phyloP scores from a whole-genome alignment of 2,329 filamentous ascomycete genomes.

The Myotisia sp. region DNA sequence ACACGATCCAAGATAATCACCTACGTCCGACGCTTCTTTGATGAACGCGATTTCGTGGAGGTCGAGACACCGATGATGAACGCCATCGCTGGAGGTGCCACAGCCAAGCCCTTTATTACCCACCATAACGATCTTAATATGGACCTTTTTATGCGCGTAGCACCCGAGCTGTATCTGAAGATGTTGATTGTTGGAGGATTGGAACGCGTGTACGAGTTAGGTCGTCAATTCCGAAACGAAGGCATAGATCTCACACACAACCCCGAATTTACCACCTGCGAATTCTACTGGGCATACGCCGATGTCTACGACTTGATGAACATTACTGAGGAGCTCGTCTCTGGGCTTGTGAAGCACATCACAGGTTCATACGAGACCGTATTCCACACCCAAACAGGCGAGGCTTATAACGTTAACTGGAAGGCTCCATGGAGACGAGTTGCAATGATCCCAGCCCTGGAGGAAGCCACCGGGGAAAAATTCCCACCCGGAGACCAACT shows the following conservation, averaged over 20 bases:
- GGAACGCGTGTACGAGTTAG: constrained; percentile 89
- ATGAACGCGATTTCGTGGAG: constrained; percentile 75
- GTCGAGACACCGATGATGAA: constrained; percentile 98
- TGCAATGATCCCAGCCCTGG: constrained; percentile 89
- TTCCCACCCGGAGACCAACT: constrained; percentile 83
- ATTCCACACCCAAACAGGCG: constrained; percentile 74
- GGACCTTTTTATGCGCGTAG: constrained; percentile 88
- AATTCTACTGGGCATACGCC: constrained; percentile 92
- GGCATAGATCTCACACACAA: constrained; percentile 89
- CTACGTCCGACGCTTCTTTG: constrained; percentile 80
- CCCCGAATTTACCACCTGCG: constrained; percentile 92
- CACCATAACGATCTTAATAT: constrained; percentile 93
- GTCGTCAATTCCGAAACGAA: constrained; percentile 91
- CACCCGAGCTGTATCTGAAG: constrained; percentile 94
- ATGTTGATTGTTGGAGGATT: constrained; percentile 87
- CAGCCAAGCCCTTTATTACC: constrained; percentile 85
- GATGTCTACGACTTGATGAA: constrained; percentile 86
- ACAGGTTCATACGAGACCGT: constrained; percentile 73
- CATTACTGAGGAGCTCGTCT: constrained; percentile 85
- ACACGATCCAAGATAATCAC: constrained; percentile 76
- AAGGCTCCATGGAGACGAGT: constrained; percentile 82
- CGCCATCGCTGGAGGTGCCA: constrained; percentile 85
- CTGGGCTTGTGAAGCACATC: constrained; percentile 72
- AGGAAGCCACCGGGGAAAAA: constrained; percentile 79
- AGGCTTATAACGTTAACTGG: constrained; percentile 90